A percentile compares a stretch with the other conserved stretches of the same genome.
phyloP scores from a whole-genome alignment of 2,329 filamentous ascomycete species.

The Ceratocystis huliohia region DNA sequence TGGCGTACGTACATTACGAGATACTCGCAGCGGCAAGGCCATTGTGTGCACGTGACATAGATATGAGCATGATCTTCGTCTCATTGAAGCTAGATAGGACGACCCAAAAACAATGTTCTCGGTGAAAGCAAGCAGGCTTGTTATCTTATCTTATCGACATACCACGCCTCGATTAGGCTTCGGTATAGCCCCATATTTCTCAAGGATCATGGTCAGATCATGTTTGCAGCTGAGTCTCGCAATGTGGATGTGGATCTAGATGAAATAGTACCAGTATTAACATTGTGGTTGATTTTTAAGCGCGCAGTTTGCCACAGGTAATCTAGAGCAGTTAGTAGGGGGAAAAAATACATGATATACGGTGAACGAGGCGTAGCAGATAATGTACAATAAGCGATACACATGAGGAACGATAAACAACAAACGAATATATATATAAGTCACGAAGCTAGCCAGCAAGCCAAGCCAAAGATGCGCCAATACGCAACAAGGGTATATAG shows the following conservation, averaged over 20 bases:
- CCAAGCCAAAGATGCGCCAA: no score
- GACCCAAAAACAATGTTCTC: background rate
- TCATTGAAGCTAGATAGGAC: no score
- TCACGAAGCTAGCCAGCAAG: background rate
- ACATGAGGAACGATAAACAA: background rate
- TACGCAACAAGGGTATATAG: background rate
- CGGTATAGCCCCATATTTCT: background rate
- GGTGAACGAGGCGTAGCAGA: background rate
- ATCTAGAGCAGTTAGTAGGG: no score
- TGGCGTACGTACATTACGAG: background rate
- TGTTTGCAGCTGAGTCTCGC: background rate
- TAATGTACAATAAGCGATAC: background rate
- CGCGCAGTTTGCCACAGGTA: background rate
- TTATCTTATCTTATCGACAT: conserved; percentile 8
- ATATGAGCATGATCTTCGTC: background rate
- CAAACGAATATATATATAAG: no score
- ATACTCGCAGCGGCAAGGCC: background rate
- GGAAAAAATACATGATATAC: background rate
- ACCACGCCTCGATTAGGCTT: background rate
- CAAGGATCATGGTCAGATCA: background rate
- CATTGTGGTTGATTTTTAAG: background rate
- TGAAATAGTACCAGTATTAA: background rate
- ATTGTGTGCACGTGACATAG: background rate
- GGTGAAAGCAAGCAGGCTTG: background rate
- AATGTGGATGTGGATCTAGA: background rate